phyloP scores from a whole-genome alignment of 176 grass and related monocot genomes.

The Thalia dealbata region DNA sequence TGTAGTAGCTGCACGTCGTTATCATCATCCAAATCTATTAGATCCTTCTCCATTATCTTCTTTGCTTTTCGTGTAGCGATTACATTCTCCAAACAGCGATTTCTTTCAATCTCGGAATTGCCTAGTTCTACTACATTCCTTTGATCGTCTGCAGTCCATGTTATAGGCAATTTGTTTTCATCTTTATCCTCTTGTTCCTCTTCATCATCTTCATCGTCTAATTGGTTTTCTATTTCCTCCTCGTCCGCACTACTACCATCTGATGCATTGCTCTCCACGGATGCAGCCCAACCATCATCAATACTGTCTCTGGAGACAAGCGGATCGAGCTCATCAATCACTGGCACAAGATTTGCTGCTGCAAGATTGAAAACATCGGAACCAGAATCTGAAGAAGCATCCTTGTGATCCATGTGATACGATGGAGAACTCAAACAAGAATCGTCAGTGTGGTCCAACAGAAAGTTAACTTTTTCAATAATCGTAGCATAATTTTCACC shows the following conservation, averaged over 20 bases:
- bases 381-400: conserved; percentile 56
- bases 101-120: conserved; percentile 84
- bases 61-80: conserved; percentile 75
- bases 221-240: conserved; percentile 30
- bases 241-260: conserved; percentile 43
- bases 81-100: conserved; percentile 80
- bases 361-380: conserved; percentile 78
- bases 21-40: conserved; percentile 33
- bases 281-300: conserved; percentile 42
- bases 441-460: conserved; percentile 25
- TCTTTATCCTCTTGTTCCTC: conserved; percentile 39
- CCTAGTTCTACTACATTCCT: conserved; percentile 94
- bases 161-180: conserved; percentile 41
- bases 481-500: not conserved
- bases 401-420: conserved; percentile 44
- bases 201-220: conserved; percentile 38
- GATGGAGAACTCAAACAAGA: conserved; percentile 51
- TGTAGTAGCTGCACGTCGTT: conserved; percentile 40
- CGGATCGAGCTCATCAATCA: conserved; percentile 84
- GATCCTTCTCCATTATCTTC: conserved; percentile 51
- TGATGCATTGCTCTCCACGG: conserved; percentile 41
- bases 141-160: conserved; percentile 88
- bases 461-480: conserved; percentile 21
- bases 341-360: conserved; percentile 60
- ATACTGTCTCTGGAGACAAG: conserved; percentile 42